Percentiles rank a stretch among this genome's conserved stretches.
Conservation (phyloP, 306 rosid genomes). For the Albizia julibrissin region DNA sequence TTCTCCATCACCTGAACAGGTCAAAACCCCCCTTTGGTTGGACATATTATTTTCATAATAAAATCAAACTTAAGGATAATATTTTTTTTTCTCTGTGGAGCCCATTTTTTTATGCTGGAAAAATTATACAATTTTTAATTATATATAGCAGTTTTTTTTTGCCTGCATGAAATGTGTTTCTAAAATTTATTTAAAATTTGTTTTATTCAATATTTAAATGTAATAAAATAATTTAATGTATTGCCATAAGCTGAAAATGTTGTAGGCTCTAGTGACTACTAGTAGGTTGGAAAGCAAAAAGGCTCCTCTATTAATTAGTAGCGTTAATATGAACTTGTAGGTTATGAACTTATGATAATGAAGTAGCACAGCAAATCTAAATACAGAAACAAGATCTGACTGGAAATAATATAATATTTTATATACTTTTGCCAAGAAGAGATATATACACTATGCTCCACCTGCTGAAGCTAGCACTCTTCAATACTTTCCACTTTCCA, state of each 20-base stretch:
- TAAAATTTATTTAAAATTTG: no score
- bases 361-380: no score
- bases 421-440: background rate
- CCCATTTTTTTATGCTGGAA: background rate
- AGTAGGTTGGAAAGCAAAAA: background rate
- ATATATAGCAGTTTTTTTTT: background rate
- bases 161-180: no score
- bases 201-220: background rate
- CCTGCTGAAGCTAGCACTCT: background rate
- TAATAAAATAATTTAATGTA: no score
- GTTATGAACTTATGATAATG: no score
- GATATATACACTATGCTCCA: background rate
- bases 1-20: background rate
- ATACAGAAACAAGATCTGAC: no score
- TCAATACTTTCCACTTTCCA: background rate
- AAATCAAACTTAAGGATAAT: background rate
- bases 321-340: background rate
- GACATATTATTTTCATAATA: background rate
- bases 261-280: no score
- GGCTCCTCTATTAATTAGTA: background rate
- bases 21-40: background rate
- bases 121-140: background rate
- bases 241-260: no score
- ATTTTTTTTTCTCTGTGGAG: background rate
- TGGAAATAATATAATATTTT: no score